These are phyloP conservation scores for Diaporthe sp. DNA, from an alignment of 2,329 filamentous ascomycete species.

Conservation along the genomic window DNA sequence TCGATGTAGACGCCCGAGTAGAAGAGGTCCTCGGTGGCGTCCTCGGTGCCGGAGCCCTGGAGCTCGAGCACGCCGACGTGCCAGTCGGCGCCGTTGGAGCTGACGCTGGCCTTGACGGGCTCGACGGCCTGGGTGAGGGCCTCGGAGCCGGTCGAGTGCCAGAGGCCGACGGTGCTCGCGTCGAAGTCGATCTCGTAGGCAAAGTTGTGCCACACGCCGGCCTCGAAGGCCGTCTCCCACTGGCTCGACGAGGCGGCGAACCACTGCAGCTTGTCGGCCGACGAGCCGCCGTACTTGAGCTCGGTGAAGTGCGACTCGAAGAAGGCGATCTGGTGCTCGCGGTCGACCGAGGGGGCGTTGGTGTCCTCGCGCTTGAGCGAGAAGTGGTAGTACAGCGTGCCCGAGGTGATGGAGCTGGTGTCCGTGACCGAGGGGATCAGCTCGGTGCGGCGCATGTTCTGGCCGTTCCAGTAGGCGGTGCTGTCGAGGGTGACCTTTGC, in stretches of 20 bases:
- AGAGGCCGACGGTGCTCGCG: conserved; percentile 72
- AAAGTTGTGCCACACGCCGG: conserved; percentile 78
- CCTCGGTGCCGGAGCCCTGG: conserved; percentile 62
- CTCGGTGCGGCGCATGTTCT: conserved; percentile 78
- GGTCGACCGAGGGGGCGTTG: conserved; percentile 69
- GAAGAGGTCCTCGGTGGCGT: conserved; percentile 73
- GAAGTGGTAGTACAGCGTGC: conserved; percentile 78
- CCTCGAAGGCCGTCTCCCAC: conserved; percentile 70
- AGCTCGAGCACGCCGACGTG: conserved; percentile 77
- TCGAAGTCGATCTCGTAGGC: conserved; percentile 79
- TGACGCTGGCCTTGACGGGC: conserved; percentile 69
- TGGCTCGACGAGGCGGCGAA: conserved; percentile 68
- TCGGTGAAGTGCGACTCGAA: conserved; percentile 80
- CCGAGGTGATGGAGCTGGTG: conserved; percentile 71
- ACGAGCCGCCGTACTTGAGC: conserved; percentile 69
- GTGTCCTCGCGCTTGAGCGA: conserved; percentile 67
- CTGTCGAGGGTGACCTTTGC: conserved; percentile 73
- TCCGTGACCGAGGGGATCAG: conserved; percentile 72
- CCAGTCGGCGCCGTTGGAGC: conserved; percentile 77
- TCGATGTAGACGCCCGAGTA: conserved; percentile 79
- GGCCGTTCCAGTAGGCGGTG: conserved; percentile 76
- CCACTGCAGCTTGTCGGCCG: conserved; percentile 70
- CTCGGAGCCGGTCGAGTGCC: conserved; percentile 73
- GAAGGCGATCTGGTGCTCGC: conserved; percentile 73
- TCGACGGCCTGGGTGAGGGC: conserved; percentile 68